phyloP scores from a whole-genome alignment of 495 filamentous ascomycete species.

The Amorphotheca resinae region DNA sequence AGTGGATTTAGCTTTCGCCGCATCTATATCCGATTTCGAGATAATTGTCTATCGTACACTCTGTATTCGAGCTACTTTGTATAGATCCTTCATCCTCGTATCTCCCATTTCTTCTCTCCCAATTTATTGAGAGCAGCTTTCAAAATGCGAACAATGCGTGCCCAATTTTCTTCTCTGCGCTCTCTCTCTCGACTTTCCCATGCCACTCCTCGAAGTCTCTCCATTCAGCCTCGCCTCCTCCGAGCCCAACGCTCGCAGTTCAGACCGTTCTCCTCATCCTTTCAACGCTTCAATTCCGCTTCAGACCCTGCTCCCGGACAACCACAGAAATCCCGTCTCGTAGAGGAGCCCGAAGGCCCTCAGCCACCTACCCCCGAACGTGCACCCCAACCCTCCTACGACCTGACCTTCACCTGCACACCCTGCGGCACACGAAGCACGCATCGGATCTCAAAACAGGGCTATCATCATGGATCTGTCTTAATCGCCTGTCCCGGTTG shows the following conservation, averaged over 20 bases:
- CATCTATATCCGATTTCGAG: no score
- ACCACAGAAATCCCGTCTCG: not conserved
- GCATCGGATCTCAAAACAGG: slow-evolving; percentile 79
- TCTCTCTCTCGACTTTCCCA: slow-evolving; percentile 23
- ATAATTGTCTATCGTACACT: no score
- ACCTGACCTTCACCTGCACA: slow-evolving; percentile 83
- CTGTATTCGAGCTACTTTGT: no score
- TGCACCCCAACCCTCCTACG: slow-evolving; percentile 52
- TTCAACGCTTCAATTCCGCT: not conserved
- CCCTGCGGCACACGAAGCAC: slow-evolving; percentile 64
- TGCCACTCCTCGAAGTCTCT: slow-evolving; percentile 3
- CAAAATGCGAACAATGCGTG: slow-evolving; percentile 5
- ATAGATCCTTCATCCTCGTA: no score
- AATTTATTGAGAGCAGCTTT: not conserved
- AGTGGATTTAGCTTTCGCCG: no score
- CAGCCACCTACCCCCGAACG: not conserved
- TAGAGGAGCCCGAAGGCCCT: not conserved
- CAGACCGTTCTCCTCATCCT: not conserved
- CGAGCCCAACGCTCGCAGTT: not conserved
- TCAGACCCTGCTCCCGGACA: not conserved
- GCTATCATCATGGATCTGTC: slow-evolving; percentile 80
- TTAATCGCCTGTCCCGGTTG: slow-evolving; percentile 79
- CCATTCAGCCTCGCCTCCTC: slow-evolving; percentile 1
- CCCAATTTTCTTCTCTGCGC: slow-evolving; percentile 25
- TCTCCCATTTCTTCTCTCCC: no score